Percentiles rank a stretch among this genome's conserved stretches.
Conservation (phyloP, 805 yeast species). For the Ogataea glucozyma region DNA sequence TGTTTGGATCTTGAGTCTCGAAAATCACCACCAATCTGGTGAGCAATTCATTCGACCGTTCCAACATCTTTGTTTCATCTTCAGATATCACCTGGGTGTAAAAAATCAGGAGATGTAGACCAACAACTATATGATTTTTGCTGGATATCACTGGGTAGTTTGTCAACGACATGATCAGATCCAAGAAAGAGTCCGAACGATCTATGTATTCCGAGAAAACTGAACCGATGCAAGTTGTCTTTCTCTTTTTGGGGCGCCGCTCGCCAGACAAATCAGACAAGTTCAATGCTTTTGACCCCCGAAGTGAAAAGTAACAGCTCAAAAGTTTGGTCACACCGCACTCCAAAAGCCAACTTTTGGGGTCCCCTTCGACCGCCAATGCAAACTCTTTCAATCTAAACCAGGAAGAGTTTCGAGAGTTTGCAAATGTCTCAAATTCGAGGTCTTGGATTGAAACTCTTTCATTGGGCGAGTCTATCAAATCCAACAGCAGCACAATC, state of each 20-base stretch:
- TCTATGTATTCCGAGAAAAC: slow-evolving; percentile 23
- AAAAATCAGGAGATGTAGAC: slow-evolving; percentile 36
- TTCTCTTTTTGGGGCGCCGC: slow-evolving; percentile 8
- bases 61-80: background rate
- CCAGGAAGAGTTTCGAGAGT: slow-evolving; percentile 20
- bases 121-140: slow-evolving; percentile 18
- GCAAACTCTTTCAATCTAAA: slow-evolving; percentile 24
- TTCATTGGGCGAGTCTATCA: slow-evolving; percentile 15
- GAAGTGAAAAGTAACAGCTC: background rate
- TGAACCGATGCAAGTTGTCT: slow-evolving; percentile 31
- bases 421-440: slow-evolving; percentile 16
- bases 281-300: background rate
- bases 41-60: slow-evolving; percentile 6
- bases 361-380: slow-evolving; percentile 6
- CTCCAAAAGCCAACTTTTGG: slow-evolving; percentile 43
- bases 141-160: slow-evolving; percentile 16
- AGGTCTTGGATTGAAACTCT: slow-evolving; percentile 14
- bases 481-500: slow-evolving; percentile 19
- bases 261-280: background rate
- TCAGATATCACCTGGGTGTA: slow-evolving; percentile 22
- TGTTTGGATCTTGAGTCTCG: slow-evolving; percentile 19
- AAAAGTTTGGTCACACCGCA: slow-evolving; percentile 39
- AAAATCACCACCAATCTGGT: slow-evolving; percentile 20
- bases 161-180: slow-evolving; percentile 28
- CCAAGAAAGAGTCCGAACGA: slow-evolving; percentile 30